phyloP scores from a whole-genome alignment of 805 yeast genomes.

The Debaryomyces maramus region DNA sequence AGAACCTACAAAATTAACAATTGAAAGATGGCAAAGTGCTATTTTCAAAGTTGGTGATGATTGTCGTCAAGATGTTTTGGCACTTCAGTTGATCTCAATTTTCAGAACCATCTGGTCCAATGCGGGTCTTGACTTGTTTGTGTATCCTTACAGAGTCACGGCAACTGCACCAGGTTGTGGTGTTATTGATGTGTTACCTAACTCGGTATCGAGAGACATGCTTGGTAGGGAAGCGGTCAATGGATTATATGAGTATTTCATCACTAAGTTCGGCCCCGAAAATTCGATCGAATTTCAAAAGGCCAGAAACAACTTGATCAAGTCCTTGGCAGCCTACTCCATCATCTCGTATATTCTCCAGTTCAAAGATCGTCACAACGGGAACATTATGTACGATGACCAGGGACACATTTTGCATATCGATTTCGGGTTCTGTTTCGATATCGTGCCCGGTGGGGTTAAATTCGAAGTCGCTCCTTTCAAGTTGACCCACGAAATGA shows the following conservation, averaged over 20 bases:
- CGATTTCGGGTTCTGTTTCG: slow-evolving; percentile 98
- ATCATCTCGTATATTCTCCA: slow-evolving; percentile 87
- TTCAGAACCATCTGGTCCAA: slow-evolving; percentile 89
- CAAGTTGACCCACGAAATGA: slow-evolving; percentile 95
- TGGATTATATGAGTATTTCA: slow-evolving; percentile 90
- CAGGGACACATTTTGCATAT: slow-evolving; percentile 94
- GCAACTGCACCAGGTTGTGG: slow-evolving; percentile 99
- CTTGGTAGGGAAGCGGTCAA: slow-evolving; percentile 98
- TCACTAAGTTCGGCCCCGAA: slow-evolving; percentile 93
- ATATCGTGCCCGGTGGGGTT: slow-evolving; percentile 98
- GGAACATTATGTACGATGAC: slow-evolving; percentile 94
- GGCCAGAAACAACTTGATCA: slow-evolving; percentile 90
- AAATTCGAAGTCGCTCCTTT: slow-evolving; percentile 98
- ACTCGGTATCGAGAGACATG: slow-evolving; percentile 95
- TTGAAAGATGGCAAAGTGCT: slow-evolving; percentile 87
- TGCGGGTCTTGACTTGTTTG: slow-evolving; percentile 85
- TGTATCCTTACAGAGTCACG: slow-evolving; percentile 91
- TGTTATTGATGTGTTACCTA: slow-evolving; percentile 95
- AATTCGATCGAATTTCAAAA: slow-evolving; percentile 83
- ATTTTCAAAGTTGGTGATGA: slow-evolving; percentile 99
- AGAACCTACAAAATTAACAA: slow-evolving; percentile 29
- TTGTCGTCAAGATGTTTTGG: slow-evolving; percentile 95
- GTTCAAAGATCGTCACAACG: slow-evolving; percentile 97
- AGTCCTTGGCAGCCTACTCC: slow-evolving; percentile 92
- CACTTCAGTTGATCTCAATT: slow-evolving; percentile 85